Evolutionary conservation across 73 alveolate genomes (phyloP).

Genomic region (Vitrella brassicaformis): DNA sequence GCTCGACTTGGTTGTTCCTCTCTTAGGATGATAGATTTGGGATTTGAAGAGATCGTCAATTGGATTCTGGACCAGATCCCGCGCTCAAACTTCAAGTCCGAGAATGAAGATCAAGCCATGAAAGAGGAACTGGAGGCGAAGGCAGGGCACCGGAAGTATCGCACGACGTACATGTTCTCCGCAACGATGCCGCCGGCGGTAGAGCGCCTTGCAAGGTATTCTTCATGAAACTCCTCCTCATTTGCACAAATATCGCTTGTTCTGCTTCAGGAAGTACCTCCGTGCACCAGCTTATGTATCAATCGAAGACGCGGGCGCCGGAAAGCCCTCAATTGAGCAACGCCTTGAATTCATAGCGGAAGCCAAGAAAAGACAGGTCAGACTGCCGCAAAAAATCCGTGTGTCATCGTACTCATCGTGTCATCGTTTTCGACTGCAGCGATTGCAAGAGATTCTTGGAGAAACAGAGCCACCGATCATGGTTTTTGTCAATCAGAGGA

Average conservation of each 20-base stretch:
- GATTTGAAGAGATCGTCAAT: conserved; percentile 49
- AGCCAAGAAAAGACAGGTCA: conserved; percentile 12
- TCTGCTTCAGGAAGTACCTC: conserved; percentile 7
- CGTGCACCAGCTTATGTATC: conserved; percentile 14
- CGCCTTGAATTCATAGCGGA: conserved; percentile 46
- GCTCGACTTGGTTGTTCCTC: too few relatives aligned
- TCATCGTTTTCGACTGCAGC: not conserved
- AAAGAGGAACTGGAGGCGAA: conserved; percentile 11
- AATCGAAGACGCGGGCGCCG: conserved; percentile 53
- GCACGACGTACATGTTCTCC: conserved; percentile 40
- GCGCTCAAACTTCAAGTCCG: not conserved
- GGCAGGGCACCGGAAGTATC: conserved; percentile 14
- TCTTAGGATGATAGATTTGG: conserved; percentile 57
- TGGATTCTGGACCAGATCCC: conserved; percentile 16
- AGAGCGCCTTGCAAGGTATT: conserved; percentile 34
- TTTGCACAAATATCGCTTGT: not conserved
- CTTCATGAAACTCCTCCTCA: not conserved
- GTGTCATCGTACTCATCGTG: conserved; percentile 7
- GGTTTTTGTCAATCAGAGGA: conserved; percentile 56
- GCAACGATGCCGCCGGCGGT: conserved; percentile 61
- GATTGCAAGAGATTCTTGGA: conserved; percentile 14
- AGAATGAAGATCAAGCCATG: not conserved
- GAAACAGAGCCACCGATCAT: conserved; percentile 52
- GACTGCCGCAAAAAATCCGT: not conserved
- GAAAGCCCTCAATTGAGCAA: conserved; percentile 46